Conservation (phyloP, 176 grass and related monocot species). For the Leersia perrieri region DNA sequence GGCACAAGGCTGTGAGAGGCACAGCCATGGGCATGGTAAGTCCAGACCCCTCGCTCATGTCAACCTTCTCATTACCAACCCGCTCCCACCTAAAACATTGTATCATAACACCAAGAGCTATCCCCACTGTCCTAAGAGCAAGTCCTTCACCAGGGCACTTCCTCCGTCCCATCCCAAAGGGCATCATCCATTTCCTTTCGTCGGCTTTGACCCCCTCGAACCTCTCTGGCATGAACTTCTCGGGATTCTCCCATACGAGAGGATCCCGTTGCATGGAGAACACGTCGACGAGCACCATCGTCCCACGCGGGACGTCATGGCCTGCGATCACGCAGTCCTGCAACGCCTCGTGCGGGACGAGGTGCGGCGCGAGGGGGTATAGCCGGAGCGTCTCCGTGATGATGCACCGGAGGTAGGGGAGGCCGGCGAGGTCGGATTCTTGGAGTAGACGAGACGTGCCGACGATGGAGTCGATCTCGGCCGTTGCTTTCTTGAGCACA, state of each 20-base stretch:
- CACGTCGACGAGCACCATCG: constrained; percentile 42
- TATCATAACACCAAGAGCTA: constrained; percentile 36
- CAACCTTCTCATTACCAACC: constrained; percentile 18
- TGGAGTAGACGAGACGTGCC: constrained; percentile 33
- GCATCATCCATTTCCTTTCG: constrained; percentile 32
- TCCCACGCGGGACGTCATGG: not conserved
- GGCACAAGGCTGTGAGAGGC: constrained; percentile 37
- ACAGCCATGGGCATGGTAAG: constrained; percentile 64
- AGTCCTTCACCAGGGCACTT: constrained; percentile 51
- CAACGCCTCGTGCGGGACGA: constrained; percentile 27
- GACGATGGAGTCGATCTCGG: constrained; percentile 36
- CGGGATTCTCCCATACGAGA: not conserved
- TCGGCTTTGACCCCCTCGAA: not conserved
- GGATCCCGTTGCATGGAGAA: constrained; percentile 57
- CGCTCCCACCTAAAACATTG: constrained; percentile 59
- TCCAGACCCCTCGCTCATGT: constrained; percentile 56
- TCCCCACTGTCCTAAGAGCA: constrained; percentile 1
- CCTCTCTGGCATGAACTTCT: constrained; percentile 34
- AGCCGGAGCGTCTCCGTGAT: constrained; percentile 47
- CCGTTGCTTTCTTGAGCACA: not conserved
- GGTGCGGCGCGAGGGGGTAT: constrained; percentile 5
- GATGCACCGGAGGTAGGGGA: constrained; percentile 44
- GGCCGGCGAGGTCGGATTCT: constrained; percentile 41
- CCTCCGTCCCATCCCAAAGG: constrained; percentile 52
- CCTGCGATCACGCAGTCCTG: not conserved